Evolutionary conservation across 2,329 filamentous ascomycete species (phyloP).

Genomic region (Colletotrichum phormii): DNA sequence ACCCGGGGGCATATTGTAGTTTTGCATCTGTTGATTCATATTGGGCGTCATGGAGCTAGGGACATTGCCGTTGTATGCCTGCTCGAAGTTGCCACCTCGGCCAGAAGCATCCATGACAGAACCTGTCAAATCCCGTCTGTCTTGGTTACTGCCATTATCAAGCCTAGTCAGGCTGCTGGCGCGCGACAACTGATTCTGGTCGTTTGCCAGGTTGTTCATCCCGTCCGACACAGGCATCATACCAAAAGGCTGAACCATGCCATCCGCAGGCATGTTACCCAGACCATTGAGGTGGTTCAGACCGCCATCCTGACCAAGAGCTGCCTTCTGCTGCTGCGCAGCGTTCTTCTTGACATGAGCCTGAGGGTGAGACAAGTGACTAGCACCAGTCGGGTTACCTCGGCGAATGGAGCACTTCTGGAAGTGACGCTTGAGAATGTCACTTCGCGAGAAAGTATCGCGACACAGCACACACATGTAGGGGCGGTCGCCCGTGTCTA

Average conservation of each 20-base stretch:
- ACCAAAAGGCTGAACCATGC: constrained; percentile 67
- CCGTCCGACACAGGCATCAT: constrained; percentile 68
- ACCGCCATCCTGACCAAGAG: constrained; percentile 63
- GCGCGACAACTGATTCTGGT: constrained; percentile 72
- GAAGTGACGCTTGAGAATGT: constrained; percentile 98
- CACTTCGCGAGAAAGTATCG: constrained; percentile 97
- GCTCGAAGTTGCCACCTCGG: constrained; percentile 56
- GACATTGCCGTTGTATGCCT: constrained; percentile 69
- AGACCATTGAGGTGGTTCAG: constrained; percentile 72
- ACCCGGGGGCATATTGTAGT: constrained; percentile 71
- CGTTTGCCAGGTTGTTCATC: constrained; percentile 69
- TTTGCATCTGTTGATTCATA: constrained; percentile 72
- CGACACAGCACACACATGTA: constrained; percentile 99
- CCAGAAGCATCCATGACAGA: constrained; percentile 62
- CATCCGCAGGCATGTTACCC: constrained; percentile 67
- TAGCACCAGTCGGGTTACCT: constrained; percentile 94
- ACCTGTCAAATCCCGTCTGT: constrained; percentile 67
- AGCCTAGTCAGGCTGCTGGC: constrained; percentile 70
- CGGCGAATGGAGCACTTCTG: constrained; percentile 98
- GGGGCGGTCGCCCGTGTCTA: constrained; percentile 96
- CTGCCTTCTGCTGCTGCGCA: constrained; percentile 65
- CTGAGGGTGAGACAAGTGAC: constrained; percentile 92
- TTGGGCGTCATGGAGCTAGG: constrained; percentile 70
- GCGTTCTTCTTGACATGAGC: constrained; percentile 86
- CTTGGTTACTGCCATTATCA: constrained; percentile 66